Base-by-base conservation (phyloP, 768 basidiomycete species). In the Melanogaster broomeanus region DNA sequence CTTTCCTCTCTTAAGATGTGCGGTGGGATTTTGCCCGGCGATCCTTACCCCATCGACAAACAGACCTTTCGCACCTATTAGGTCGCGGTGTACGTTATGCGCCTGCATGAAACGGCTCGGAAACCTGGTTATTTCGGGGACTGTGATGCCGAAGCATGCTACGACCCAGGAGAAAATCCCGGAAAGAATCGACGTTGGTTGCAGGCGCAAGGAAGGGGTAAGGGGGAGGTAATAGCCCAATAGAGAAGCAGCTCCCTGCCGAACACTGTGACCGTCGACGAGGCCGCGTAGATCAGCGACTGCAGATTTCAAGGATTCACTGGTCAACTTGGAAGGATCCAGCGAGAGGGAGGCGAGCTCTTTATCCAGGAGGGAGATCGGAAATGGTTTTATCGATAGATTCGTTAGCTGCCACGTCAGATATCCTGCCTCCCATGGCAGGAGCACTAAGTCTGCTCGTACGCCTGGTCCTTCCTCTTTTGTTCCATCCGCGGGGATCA, bases 341-440 rank as follows among this genome's bases (percentile, higher is more conserved):
- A 58, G 25, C 5, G 59, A 55, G 39, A 59, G 37, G 4, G 58
- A 47, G 3, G 44, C 49, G 12, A 62, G 50, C 21, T 56, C 50
- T 25, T 11, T 22, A 28, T 60, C 55, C 34, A 59, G 51, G 15
- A 2, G 50, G 16, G 56, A 25, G 31, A 56, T 52, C 4, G 82
- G 72, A 15, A 88, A 64, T 5, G 80, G 73, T 62, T 85, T 83
- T 48, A 97, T 73, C 0, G 92, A 88, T 34, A 96, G 78, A 39
- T 80, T 76, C 13, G 74, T 74, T 42, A 95, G 73, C 56, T 83
- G 74, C 71, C 77, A 77, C 11, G 75, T 74, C 53, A 87, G 71
- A 65, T 87, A 95, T 15, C 77, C 80, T 33, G 77, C 68, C 64
- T 98, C 94, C 80, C 86, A 93, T 13, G 89, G 87, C 13, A 88